These are phyloP conservation scores for Graphilbum ipis-grandicollis DNA, from an alignment of 2,329 filamentous ascomycete genomes.

Conservation along the genomic window DNA sequence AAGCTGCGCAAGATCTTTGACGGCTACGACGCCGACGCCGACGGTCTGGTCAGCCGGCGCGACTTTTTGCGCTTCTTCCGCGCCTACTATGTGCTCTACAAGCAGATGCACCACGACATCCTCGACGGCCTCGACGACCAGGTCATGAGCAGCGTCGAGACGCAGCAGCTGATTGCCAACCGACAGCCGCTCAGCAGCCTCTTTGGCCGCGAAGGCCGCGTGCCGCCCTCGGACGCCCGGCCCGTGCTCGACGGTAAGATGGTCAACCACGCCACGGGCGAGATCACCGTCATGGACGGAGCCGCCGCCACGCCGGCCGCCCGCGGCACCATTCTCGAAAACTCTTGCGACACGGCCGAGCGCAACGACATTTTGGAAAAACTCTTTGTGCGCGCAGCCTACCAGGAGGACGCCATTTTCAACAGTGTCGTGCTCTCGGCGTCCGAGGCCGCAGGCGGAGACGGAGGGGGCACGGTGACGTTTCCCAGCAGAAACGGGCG, in stretches of 20 bases:
- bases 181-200: slow-evolving; percentile 58
- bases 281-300: slow-evolving; percentile 44
- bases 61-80: slow-evolving; percentile 86
- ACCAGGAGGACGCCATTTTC: background rate
- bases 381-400: slow-evolving; percentile 22
- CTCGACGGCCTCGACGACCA: slow-evolving; percentile 64
- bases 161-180: slow-evolving; percentile 57
- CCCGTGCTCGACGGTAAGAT: slow-evolving; percentile 49
- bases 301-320: slow-evolving; percentile 19
- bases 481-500: too few species aligned
- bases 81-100: slow-evolving; percentile 80
- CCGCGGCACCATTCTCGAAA: slow-evolving; percentile 8
- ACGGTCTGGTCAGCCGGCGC: slow-evolving; percentile 69
- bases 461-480: background rate
- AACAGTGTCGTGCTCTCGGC: background rate
- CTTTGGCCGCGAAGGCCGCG: slow-evolving; percentile 55
- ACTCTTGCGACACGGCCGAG: slow-evolving; percentile 10
- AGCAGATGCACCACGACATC: slow-evolving; percentile 75
- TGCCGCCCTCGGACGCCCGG: slow-evolving; percentile 45
- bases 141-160: slow-evolving; percentile 55
- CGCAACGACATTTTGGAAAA: slow-evolving; percentile 10
- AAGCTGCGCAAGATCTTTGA: slow-evolving; percentile 29
- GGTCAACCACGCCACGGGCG: slow-evolving; percentile 38
- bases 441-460: background rate
- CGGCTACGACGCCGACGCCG: slow-evolving; percentile 78